phyloP scores from a whole-genome alignment of 1,139 yeast genomes.

The Suhomyces taliae region DNA sequence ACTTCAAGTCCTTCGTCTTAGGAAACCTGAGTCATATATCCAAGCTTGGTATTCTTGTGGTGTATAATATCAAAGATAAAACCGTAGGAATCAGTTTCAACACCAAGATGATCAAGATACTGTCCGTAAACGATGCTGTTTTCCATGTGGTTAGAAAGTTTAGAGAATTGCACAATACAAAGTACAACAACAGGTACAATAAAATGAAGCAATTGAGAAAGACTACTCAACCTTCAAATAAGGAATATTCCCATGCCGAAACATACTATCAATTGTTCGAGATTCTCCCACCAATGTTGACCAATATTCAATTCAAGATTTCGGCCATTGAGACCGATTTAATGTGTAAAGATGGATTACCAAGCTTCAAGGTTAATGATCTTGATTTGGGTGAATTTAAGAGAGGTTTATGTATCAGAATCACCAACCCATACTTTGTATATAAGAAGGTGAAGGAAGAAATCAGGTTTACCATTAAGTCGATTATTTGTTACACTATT shows the following conservation, averaged over 20 bases:
- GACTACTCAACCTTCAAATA: background rate
- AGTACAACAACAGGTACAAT: constrained; percentile 20
- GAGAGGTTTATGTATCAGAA: constrained; percentile 38
- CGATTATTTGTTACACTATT: constrained; percentile 36
- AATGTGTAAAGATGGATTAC: constrained; percentile 45
- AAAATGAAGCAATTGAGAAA: constrained; percentile 2
- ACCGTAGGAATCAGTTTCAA: constrained; percentile 26
- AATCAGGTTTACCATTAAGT: constrained; percentile 19
- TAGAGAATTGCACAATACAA: constrained; percentile 32
- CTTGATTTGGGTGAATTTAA: constrained; percentile 41
- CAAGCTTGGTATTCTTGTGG: constrained; percentile 29
- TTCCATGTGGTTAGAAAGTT: constrained; percentile 39
- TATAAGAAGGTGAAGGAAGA: constrained; percentile 27
- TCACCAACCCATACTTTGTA: constrained; percentile 22
- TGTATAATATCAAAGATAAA: constrained; percentile 26
- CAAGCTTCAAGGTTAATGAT: constrained; percentile 32
- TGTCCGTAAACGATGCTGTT: constrained; percentile 40
- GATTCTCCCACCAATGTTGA: constrained; percentile 30
- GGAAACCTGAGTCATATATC: constrained; percentile 34
- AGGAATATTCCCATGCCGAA: constrained; percentile 1
- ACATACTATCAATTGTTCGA: constrained; percentile 29
- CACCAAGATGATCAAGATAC: constrained; percentile 30
- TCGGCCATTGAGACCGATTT: constrained; percentile 35
- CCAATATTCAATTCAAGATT: constrained; percentile 28
- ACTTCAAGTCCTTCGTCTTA: constrained; percentile 30